Evolutionary conservation across 179 eudicot genomes (phyloP), one percentile per base, ranked within the genome.

Genomic region (Nepenthes alata): DNA sequence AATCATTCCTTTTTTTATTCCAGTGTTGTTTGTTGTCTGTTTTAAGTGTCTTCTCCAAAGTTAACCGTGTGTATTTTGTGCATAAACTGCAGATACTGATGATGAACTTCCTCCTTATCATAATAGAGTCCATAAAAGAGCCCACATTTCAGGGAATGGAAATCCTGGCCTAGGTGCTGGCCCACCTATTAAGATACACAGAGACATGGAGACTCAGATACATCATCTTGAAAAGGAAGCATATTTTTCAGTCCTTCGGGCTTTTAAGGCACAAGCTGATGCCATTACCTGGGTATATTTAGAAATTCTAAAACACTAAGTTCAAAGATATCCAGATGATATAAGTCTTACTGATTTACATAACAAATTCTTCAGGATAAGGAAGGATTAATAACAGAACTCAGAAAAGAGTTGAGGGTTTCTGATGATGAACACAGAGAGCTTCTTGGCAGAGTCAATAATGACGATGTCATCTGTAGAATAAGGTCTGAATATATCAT

Each of bases 401-500:
- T 90, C 51, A 81, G 97, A 61, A 90, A 85, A 69, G 97, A 90
- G 76, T 72, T 90, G 75, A 72, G 88, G 61, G 81, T 90, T 59
- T 81, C 97, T 25, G 91, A 87, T 75, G 97, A 85, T 54, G 91
- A 85, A 66, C 88, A 85, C 75, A 78, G 91, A 65, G 82, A 85
- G 68, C 82, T 85, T 63, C 83, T 85, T 41, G 74, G 77, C 72
- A 83, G 81, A 72, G 88, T 85, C 61, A 81, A 83, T 57, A 70
- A 64, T 67, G 88, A 81, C 50, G 86, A 81, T 11, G 65, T 73
- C 50, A 81, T 85, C 48, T 70, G 78, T 69, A 77, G 81, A 55
- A 83, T 83, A 73, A 83, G 86, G 91, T 85, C 38, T 65, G 73
- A 44, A 36, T 72, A 45, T 48, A 1, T 49, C 50, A 12, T 38